A percentile compares a stretch with the other conserved stretches of the same genome.
These are phyloP conservation scores for Cynanchum wilfordii DNA, from an alignment of 257 asterid genomes.

Conservation along the genomic window DNA sequence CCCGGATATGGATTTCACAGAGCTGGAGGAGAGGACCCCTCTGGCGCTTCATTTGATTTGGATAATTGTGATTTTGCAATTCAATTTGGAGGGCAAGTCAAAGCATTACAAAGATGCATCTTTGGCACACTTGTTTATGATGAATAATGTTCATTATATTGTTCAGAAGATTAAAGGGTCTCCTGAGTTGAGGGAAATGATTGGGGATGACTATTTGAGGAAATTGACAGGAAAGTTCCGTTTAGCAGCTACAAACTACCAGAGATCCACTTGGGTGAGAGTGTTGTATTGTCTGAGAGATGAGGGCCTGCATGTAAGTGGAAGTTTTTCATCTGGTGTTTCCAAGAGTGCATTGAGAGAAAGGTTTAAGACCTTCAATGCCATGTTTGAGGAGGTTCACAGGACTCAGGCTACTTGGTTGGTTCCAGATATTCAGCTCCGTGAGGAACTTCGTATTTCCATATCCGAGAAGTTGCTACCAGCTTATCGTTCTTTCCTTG, in stretches of 20 bases:
- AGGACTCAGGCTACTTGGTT: conserved; percentile 81
- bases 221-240: conserved; percentile 55
- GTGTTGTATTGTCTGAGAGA: conserved; percentile 83
- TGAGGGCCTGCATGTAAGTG: conserved; percentile 78
- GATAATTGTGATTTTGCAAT: conserved; percentile 71
- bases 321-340: conserved; percentile 79
- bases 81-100: conserved; percentile 72
- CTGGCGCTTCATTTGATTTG: conserved; percentile 77
- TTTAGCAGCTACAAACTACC: conserved; percentile 63
- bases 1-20: conserved; percentile 73
- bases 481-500: conserved; percentile 82
- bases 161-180: conserved; percentile 74
- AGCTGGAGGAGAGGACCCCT: conserved; percentile 51
- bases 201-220: conserved; percentile 62
- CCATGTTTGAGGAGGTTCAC: conserved; percentile 87
- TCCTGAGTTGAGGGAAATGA: conserved; percentile 78
- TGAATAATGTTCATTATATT: conserved; percentile 88
- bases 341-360: conserved; percentile 76
- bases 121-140: conserved; percentile 76
- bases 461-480: conserved; percentile 68
- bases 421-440: conserved; percentile 76
- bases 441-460: conserved; percentile 88
- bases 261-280: conserved; percentile 72
- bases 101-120: conserved; percentile 72
- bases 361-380: conserved; percentile 79